phyloP scores from a whole-genome alignment of 108 stramenopile species.

The Stephanodiscus minutulus region DNA sequence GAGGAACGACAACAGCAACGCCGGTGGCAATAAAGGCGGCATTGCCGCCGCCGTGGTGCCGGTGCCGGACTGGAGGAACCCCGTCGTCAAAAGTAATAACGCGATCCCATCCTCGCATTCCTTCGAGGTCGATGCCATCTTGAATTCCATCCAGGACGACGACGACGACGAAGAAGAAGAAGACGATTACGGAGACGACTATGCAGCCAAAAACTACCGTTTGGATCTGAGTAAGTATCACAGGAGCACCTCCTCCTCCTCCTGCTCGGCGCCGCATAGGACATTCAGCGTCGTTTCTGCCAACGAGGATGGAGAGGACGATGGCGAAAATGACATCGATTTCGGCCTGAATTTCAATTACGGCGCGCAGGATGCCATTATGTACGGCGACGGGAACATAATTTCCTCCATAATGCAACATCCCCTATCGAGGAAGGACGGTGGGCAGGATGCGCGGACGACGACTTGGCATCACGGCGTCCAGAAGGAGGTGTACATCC shows the following conservation, averaged over 20 bases:
- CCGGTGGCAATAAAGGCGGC: background rate
- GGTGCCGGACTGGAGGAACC: background rate
- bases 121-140: constrained; percentile 57
- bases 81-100: background rate
- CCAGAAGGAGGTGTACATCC: background rate
- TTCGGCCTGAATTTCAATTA: constrained; percentile 38
- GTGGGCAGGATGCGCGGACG: background rate
- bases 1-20: constrained; percentile 4
- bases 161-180: constrained; percentile 35
- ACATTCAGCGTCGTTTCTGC: constrained; percentile 35
- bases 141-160: constrained; percentile 37
- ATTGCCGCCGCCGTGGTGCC: background rate
- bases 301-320: constrained; percentile 36
- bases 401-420: constrained; percentile 6
- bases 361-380: background rate
- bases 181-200: background rate
- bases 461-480: background rate
- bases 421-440: constrained; percentile 3
- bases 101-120: constrained; percentile 25
- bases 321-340: constrained; percentile 14
- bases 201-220: background rate
- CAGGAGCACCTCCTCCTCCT: background rate
- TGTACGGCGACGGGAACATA: background rate
- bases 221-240: constrained; percentile 1
- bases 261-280: background rate